A percentile compares a stretch with the other conserved stretches of the same genome.
Conservation (phyloP, 176 grass and related monocot genomes). For the Panicum miliaceum region DNA sequence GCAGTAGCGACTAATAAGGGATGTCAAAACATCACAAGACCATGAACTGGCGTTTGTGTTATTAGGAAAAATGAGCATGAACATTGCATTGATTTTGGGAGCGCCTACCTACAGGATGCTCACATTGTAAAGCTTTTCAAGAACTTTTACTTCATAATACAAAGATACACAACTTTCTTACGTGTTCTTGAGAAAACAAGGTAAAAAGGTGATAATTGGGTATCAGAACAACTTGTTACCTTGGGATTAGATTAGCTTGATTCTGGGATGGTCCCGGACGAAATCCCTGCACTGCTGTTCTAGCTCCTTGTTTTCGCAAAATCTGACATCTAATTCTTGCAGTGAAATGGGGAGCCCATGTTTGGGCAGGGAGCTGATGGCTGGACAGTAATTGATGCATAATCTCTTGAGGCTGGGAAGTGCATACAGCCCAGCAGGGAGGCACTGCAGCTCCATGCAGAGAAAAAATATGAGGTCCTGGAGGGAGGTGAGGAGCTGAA, state of each 20-base stretch:
- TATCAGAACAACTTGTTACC: too few relatives aligned
- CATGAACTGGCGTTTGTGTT: too few relatives aligned
- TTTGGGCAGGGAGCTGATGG: neutral
- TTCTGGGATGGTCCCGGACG: neutral
- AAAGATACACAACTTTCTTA: too few relatives aligned
- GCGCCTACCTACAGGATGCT: too few relatives aligned
- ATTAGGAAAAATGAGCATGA: too few relatives aligned
- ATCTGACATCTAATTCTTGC: neutral
- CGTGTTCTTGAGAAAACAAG: too few relatives aligned
- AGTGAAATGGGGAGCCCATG: neutral
- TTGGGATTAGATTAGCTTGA: neutral
- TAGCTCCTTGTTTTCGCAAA: accelerated
- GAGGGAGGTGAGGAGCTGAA: conserved; percentile 1
- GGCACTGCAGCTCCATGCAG: neutral
- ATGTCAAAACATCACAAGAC: too few relatives aligned
- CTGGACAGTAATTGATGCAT: accelerated
- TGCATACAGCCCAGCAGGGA: neutral
- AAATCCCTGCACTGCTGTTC: neutral
- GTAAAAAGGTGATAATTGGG: too few relatives aligned
- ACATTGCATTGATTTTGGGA: too few relatives aligned
- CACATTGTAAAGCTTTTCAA: too few relatives aligned
- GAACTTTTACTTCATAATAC: too few relatives aligned
- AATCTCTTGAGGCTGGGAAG: neutral
- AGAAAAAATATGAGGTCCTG: neutral
- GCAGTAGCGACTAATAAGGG: too few relatives aligned